Evolutionary conservation across 2,329 filamentous ascomycete species (phyloP).

Genomic region (Alternaria ethzedia): DNA sequence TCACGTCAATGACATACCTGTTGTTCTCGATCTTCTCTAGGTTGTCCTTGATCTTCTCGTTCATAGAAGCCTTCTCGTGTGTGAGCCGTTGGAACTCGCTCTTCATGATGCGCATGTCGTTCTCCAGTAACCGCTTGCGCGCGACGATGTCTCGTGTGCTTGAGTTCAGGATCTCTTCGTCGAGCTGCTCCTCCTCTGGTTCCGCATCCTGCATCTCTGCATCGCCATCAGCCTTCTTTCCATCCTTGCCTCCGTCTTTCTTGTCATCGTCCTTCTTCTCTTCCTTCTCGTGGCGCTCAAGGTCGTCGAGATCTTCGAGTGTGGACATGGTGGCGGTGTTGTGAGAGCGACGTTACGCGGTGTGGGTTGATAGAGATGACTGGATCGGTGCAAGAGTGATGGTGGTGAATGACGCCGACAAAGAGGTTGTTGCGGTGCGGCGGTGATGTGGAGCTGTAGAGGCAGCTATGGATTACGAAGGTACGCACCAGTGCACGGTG

Average conservation of each 20-base stretch:
- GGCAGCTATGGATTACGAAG: conserved; percentile 47
- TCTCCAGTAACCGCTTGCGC: conserved; percentile 89
- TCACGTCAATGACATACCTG: conserved; percentile 64
- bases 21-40: conserved; percentile 99
- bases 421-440: conserved; percentile 14
- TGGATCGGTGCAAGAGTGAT: not conserved
- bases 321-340: conserved; percentile 72
- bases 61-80: conserved; percentile 95
- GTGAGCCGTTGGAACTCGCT: conserved; percentile 93
- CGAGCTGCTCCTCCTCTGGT: conserved; percentile 75
- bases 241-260: conserved; percentile 62
- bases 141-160: conserved; percentile 95
- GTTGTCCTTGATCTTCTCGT: conserved; percentile 99
- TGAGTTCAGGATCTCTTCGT: conserved; percentile 90
- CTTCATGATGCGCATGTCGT: conserved; percentile 98
- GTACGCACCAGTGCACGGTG: conserved; percentile 22
- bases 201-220: conserved; percentile 88
- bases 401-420: conserved; percentile 5
- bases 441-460: conserved; percentile 35
- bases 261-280: conserved; percentile 65
- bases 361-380: not conserved
- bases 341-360: conserved; percentile 8
- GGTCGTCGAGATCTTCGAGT: conserved; percentile 88
- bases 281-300: conserved; percentile 80
- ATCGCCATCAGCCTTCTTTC: conserved; percentile 71